Conservation (phyloP, 106 monocot genomes). For the Posidonia australis region DNA sequence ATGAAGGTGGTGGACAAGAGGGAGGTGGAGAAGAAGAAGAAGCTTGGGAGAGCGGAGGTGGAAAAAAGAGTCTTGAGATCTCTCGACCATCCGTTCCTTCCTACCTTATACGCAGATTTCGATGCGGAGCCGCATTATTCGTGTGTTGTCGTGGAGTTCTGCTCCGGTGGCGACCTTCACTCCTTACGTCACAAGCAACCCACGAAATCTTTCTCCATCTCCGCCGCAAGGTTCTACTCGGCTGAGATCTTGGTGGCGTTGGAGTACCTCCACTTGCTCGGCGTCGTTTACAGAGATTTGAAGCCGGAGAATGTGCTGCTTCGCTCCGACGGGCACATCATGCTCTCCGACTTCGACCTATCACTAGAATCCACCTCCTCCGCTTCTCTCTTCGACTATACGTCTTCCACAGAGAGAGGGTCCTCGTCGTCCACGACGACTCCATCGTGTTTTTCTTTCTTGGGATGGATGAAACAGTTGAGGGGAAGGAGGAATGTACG, state of each 20-base stretch:
- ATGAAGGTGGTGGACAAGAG: slow-evolving; percentile 88
- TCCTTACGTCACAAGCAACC: slow-evolving; percentile 16
- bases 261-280: slow-evolving; percentile 10
- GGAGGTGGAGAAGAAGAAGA: slow-evolving; percentile 58
- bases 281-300: slow-evolving; percentile 21
- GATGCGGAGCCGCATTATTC: slow-evolving; percentile 32
- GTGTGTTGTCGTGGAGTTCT: slow-evolving; percentile 20
- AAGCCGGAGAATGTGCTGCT: slow-evolving; percentile 29
- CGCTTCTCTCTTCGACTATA: background rate
- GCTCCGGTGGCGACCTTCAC: slow-evolving; percentile 21
- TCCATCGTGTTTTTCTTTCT: background rate
- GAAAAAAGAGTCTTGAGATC: slow-evolving; percentile 52
- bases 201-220: slow-evolving; percentile 4
- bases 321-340: slow-evolving; percentile 71
- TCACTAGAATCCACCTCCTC: slow-evolving; percentile 11
- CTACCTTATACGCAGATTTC: slow-evolving; percentile 61
- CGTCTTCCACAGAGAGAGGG: background rate
- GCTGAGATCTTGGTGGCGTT: slow-evolving; percentile 50
- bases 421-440: background rate
- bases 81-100: slow-evolving; percentile 62
- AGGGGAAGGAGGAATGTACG: background rate
- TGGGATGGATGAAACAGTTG: too few relatives aligned
- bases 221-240: slow-evolving; percentile 51
- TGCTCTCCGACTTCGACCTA: slow-evolving; percentile 99
- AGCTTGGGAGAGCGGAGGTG: slow-evolving; percentile 58